Evolutionary conservation across 768 basidiomycete genomes (phyloP).

Genomic region (Phylloporus sp.): DNA sequence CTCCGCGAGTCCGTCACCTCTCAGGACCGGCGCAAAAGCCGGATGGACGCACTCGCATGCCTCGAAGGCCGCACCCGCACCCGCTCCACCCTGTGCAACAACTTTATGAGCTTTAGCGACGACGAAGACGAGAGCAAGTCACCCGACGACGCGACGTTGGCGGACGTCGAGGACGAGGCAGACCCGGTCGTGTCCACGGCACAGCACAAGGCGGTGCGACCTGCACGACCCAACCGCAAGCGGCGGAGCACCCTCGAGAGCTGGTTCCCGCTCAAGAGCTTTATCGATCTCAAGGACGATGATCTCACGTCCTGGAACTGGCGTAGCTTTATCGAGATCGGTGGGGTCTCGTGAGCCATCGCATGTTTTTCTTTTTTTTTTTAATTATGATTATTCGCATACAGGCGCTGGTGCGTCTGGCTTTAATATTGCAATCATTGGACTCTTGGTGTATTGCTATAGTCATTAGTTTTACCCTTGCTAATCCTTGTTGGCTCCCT

Average conservation of each 20-base stretch:
- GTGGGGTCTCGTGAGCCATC: constrained; percentile 23
- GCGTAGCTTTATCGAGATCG: constrained; percentile 63
- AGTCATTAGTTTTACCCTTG: not conserved
- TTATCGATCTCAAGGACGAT: constrained; percentile 60
- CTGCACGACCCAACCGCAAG: constrained; percentile 18
- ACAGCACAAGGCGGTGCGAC: not conserved
- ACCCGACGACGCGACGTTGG: constrained; percentile 25
- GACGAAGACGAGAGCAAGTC: constrained; percentile 48
- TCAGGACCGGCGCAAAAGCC: constrained; percentile 43
- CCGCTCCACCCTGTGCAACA: constrained; percentile 28
- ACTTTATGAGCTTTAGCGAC: constrained; percentile 69
- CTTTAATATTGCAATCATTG: no score
- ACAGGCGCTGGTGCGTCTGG: constrained; percentile 9
- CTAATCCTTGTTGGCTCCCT: not conserved
- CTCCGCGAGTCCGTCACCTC: constrained; percentile 41
- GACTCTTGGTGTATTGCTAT: not conserved
- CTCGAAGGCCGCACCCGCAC: constrained; percentile 52
- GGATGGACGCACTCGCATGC: constrained; percentile 58
- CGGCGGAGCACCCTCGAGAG: constrained; percentile 43
- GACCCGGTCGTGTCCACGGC: constrained; percentile 21
- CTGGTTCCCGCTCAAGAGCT: constrained; percentile 58
- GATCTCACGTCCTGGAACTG: constrained; percentile 47
- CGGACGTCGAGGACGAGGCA: constrained; percentile 33
- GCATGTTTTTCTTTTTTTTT: constrained; percentile 6
- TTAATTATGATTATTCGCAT: constrained; percentile 4